These are phyloP conservation scores for Tephrocybe rancida DNA, from an alignment of 768 basidiomycete genomes.

Conservation along the genomic window DNA sequence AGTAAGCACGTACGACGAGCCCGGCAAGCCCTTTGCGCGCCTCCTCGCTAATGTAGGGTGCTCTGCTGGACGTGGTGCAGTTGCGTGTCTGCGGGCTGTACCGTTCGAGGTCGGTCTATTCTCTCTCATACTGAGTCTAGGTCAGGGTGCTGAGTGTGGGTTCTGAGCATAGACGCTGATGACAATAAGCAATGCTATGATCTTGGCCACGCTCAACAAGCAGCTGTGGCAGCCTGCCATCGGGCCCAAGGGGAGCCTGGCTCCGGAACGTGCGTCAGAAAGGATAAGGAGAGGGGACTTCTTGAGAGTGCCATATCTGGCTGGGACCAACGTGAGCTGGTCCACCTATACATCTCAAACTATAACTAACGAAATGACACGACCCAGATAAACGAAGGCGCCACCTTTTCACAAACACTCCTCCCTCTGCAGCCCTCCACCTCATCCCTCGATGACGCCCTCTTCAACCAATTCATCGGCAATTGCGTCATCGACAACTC, in stretches of 20 bases:
- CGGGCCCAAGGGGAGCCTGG: slow-evolving; percentile 52
- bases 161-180: slow-evolving; percentile 44
- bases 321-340: slow-evolving; percentile 53
- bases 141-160: background rate
- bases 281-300: slow-evolving; percentile 50
- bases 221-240: slow-evolving; percentile 63
- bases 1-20: slow-evolving; percentile 48
- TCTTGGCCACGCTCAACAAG: slow-evolving; percentile 42
- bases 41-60: slow-evolving; percentile 51
- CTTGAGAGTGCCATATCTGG: slow-evolving; percentile 53
- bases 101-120: slow-evolving; percentile 40
- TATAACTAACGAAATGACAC: background rate
- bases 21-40: slow-evolving; percentile 51
- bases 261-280: slow-evolving; percentile 45
- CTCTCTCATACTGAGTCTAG: background rate
- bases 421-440: slow-evolving; percentile 37
- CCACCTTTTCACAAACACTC: slow-evolving; percentile 41
- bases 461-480: slow-evolving; percentile 50
- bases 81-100: slow-evolving; percentile 47
- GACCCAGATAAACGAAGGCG: slow-evolving; percentile 57
- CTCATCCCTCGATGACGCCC: slow-evolving; percentile 38
- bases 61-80: slow-evolving; percentile 33
- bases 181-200: slow-evolving; percentile 49
- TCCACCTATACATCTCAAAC: background rate
- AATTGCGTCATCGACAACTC: slow-evolving; percentile 55